Conservation (phyloP, 1,284 basidiomycete species). For the Irpex sp. region DNA sequence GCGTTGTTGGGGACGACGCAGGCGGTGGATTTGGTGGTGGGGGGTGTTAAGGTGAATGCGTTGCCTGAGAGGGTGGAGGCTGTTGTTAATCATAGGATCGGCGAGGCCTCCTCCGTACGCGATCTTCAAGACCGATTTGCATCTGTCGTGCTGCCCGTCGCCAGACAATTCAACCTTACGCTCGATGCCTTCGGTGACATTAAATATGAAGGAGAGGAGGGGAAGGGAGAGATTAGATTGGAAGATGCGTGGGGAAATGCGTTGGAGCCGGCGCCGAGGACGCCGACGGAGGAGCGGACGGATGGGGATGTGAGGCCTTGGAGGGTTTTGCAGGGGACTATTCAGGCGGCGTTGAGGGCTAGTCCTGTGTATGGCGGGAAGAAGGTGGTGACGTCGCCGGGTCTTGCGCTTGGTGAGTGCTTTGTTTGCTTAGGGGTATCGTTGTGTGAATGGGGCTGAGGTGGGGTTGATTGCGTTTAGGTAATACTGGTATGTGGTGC, state of each 20-base stretch:
- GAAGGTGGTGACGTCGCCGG: conserved; percentile 2
- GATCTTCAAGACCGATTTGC: conserved; percentile 37
- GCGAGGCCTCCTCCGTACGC: conserved; percentile 36
- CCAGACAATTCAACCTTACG: conserved; percentile 42
- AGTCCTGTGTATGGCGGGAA: conserved; percentile 26
- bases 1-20: conserved; percentile 58
- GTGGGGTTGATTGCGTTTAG: no score
- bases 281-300: conserved; percentile 30
- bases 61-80: conserved; percentile 49
- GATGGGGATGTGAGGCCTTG: conserved; percentile 33
- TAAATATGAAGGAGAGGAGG: conserved; percentile 14
- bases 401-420: conserved; percentile 1
- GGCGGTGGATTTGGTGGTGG: conserved; percentile 60
- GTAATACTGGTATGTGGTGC: conserved; percentile 6
- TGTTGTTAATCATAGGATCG: conserved; percentile 50
- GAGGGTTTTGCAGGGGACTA: conserved; percentile 44
- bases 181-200: conserved; percentile 43
- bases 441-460: neutral
- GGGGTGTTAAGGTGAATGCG: conserved; percentile 58
- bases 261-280: conserved; percentile 52
- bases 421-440: neutral
- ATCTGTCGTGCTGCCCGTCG: conserved; percentile 35
- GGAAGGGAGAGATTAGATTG: conserved; percentile 29
- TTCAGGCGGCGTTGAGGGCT: conserved; percentile 18
- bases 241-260: conserved; percentile 36